These are phyloP conservation scores for Neotropicomus parvogracilis DNA, from an alignment of 1,284 basidiomycete genomes.

Conservation along the genomic window DNA sequence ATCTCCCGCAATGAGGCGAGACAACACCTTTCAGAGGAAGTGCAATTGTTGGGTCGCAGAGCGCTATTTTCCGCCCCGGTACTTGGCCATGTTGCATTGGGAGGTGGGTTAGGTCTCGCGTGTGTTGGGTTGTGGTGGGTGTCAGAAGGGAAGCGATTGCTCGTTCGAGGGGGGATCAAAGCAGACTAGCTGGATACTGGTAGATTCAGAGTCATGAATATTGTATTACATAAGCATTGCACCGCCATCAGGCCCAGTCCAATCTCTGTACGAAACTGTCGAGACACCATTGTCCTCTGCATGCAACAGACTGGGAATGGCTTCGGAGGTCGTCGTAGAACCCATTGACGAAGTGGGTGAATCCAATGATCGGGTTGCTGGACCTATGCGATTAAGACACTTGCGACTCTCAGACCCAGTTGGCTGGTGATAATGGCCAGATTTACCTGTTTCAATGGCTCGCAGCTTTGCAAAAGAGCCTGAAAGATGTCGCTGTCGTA, in stretches of 20 bases:
- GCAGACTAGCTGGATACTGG: no score
- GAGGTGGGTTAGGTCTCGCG: slow-evolving; percentile 37
- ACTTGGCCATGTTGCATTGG: slow-evolving; percentile 41
- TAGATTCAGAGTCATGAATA: no score
- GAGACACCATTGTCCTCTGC: no score
- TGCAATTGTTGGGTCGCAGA: slow-evolving; percentile 25
- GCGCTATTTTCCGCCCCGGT: slow-evolving; percentile 34
- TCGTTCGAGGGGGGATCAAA: slow-evolving; percentile 21
- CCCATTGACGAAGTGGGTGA: slow-evolving; percentile 32
- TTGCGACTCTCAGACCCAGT: slow-evolving; percentile 48
- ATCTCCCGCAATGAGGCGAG: slow-evolving; percentile 28
- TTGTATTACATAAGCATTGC: slow-evolving; percentile 1
- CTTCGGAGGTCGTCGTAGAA: slow-evolving; percentile 26
- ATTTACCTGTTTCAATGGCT: slow-evolving; percentile 84
- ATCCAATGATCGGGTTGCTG: neutral
- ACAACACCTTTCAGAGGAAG: slow-evolving; percentile 23
- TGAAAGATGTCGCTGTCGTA: slow-evolving; percentile 50
- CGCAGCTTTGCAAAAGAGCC: slow-evolving; percentile 57
- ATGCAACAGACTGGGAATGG: slow-evolving; percentile 21
- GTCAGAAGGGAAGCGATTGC: slow-evolving; percentile 27
- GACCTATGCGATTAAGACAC: slow-evolving; percentile 13
- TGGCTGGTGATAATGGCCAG: slow-evolving; percentile 73
- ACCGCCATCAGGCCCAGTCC: slow-evolving; percentile 30
- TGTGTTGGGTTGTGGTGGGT: slow-evolving; percentile 49
- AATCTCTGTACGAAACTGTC: no score